Evolutionary conservation across 2,329 filamentous ascomycete species (phyloP).

Genomic region (Chaetomium strumarium): DNA sequence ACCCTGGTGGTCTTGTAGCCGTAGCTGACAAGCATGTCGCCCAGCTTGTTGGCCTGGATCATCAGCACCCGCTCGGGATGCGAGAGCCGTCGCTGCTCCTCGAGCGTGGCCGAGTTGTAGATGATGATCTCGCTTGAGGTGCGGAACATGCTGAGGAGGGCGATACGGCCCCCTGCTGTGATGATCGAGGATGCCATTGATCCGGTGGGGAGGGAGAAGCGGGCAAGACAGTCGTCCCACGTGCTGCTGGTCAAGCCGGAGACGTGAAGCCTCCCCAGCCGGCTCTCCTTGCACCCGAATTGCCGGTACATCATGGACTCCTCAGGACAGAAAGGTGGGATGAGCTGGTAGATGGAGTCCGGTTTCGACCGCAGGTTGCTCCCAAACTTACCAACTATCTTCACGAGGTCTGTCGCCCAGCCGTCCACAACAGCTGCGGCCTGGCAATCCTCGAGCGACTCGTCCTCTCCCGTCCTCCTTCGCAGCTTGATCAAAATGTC

Average conservation of each 20-base stretch:
- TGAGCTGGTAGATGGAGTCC: conserved; percentile 32
- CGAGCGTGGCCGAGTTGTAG: conserved; percentile 22
- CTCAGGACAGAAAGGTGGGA: conserved; percentile 36
- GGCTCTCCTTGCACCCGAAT: conserved; percentile 27
- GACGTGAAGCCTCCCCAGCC: conserved; percentile 19
- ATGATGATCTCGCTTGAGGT: conserved; percentile 17
- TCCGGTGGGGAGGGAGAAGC: conserved; percentile 16
- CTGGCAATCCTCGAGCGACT: conserved; percentile 12
- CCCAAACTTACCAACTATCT: conserved; percentile 34
- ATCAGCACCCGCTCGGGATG: conserved; percentile 22
- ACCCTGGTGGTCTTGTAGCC: conserved; percentile 26
- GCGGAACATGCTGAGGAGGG: conserved; percentile 13
- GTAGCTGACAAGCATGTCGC: conserved; percentile 26
- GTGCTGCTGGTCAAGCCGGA: conserved; percentile 13
- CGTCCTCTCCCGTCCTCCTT: conserved; percentile 5
- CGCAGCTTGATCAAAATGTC: conserved; percentile 17
- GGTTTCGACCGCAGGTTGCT: conserved; percentile 25
- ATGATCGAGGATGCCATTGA: conserved; percentile 14
- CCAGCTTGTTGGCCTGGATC: conserved; percentile 23
- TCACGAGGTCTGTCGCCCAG: conserved; percentile 33
- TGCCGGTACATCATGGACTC: conserved; percentile 32
- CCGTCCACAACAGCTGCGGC: conserved; percentile 25
- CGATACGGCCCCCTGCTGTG: conserved; percentile 14
- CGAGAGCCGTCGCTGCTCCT: conserved; percentile 12
- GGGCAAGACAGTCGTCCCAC: conserved; percentile 28